Base-by-base conservation (phyloP, 306 rosid species). In the Medicago lupulina region DNA sequence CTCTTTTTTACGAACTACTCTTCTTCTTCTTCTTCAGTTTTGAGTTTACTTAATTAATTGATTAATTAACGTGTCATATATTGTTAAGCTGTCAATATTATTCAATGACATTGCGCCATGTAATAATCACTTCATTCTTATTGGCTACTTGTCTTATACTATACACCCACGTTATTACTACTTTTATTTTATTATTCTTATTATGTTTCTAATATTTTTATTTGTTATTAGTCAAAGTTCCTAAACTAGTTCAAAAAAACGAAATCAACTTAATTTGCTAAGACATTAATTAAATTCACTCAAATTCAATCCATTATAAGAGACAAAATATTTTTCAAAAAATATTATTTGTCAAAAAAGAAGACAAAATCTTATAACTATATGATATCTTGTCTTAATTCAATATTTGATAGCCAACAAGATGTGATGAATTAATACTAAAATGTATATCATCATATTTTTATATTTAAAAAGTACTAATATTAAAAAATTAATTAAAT, bases 61-160 rank as follows among this genome's bases (percentile, higher is more conserved):
- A 66, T 46, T 46, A 36, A 49, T 67, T 23, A 76, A 76, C 76
- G 31, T 10, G 4, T 17, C 9, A 53, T 53, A 7, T 7, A 25
- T 8, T 5, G 66, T 49, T 67, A 74, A 53, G 31, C 11, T 69
- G 83, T 62, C 83, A 55, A 7, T 4, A 18, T 28, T 63, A 53
- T 66, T 83, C 82, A 79, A 71, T 79, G 36, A 16, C 8, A 0
- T 51, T 41, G 9, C 36, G 82, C 76, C 88, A 73, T 39, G 62
- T 85, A 82, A 79, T 66, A 17, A 4, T 16, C 1, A 57, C 40
- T 73, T 39, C 67, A 9, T 79, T 82, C 62, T 74, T 21, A 78
- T 75, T 81, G 81, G 83, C 28, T 14, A 19, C 1, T 23, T 69
- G 7, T 28, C 2, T 23, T 23, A 23, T 23, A 16, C 10, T 21